Evolutionary conservation across 257 asterid species (phyloP).

Genomic region (Plectranthus barbatus): DNA sequence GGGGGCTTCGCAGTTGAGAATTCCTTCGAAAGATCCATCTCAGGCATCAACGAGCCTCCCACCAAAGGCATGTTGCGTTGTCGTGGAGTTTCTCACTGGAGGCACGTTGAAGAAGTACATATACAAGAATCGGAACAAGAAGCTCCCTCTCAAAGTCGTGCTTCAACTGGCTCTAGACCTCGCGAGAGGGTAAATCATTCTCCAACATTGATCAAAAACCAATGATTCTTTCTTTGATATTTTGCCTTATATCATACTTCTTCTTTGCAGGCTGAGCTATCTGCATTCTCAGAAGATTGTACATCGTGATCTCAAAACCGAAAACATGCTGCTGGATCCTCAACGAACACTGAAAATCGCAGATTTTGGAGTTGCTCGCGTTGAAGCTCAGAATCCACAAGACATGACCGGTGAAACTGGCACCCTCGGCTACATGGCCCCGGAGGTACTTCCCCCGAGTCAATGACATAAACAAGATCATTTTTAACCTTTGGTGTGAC

Average conservation of each 20-base stretch:
- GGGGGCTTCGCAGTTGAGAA: constrained; percentile 74
- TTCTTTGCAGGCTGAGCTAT: constrained; percentile 54
- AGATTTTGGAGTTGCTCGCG: constrained; percentile 87
- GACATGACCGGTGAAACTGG: constrained; percentile 96
- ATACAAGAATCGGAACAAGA: constrained; percentile 63
- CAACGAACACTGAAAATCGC: constrained; percentile 52
- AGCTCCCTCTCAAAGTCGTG: constrained; percentile 57
- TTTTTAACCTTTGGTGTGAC: background rate
- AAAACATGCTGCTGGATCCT: constrained; percentile 66
- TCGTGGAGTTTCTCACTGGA: constrained; percentile 62
- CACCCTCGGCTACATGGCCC: constrained; percentile 88
- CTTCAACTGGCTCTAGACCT: constrained; percentile 69
- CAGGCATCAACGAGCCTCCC: constrained; percentile 44
- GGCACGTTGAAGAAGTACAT: constrained; percentile 64
- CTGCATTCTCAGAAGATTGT: constrained; percentile 66
- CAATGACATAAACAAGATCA: background rate
- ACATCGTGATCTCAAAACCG: constrained; percentile 95
- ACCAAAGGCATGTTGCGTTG: constrained; percentile 68
- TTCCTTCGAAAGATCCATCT: constrained; percentile 50
- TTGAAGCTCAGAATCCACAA: constrained; percentile 77
- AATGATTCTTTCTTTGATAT: background rate
- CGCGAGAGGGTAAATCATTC: constrained; percentile 50
- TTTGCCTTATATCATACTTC: background rate
- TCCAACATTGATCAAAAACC: background rate
- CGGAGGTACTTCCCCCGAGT: constrained; percentile 42